These are phyloP conservation scores for Leccinum subrobustum DNA, from an alignment of 1,284 basidiomycete genomes.

Conservation along the genomic window DNA sequence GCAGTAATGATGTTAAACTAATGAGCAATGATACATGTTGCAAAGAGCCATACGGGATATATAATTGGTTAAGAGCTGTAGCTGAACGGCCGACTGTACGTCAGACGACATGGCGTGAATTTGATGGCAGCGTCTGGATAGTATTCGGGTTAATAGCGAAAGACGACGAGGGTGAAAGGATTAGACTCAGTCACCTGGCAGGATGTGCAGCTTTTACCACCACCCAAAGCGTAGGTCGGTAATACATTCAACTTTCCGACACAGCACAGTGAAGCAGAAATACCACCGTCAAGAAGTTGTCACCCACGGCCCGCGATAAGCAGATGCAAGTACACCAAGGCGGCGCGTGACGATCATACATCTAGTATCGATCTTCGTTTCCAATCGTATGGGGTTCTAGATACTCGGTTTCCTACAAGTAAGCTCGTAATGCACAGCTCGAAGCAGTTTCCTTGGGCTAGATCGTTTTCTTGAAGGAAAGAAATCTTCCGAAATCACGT, in stretches of 20 bases:
- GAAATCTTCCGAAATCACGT: too few species aligned
- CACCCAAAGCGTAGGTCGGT: neutral
- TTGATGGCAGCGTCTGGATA: neutral
- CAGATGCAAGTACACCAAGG: too few species aligned
- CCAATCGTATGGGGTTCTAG: too few species aligned
- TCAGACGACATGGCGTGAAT: neutral
- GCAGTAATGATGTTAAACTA: neutral
- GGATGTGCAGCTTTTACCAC: neutral
- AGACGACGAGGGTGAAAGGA: neutral
- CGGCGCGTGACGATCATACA: too few species aligned
- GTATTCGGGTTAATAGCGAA: neutral
- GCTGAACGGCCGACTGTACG: neutral
- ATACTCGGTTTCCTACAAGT: too few species aligned
- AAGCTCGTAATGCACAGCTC: too few species aligned
- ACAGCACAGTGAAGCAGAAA: neutral
- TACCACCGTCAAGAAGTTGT: too few species aligned
- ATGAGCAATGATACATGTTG: neutral
- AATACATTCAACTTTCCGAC: neutral
- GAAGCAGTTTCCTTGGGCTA: too few species aligned
- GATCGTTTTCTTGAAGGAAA: too few species aligned
- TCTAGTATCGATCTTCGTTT: too few species aligned
- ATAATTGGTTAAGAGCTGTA: neutral
- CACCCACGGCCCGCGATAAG: too few species aligned
- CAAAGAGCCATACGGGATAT: neutral
- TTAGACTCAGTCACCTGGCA: neutral